Percentiles rank a stretch among this genome's conserved stretches.
Evolutionary conservation across 768 basidiomycete genomes (phyloP).

Genomic region (Boletales sp.): DNA sequence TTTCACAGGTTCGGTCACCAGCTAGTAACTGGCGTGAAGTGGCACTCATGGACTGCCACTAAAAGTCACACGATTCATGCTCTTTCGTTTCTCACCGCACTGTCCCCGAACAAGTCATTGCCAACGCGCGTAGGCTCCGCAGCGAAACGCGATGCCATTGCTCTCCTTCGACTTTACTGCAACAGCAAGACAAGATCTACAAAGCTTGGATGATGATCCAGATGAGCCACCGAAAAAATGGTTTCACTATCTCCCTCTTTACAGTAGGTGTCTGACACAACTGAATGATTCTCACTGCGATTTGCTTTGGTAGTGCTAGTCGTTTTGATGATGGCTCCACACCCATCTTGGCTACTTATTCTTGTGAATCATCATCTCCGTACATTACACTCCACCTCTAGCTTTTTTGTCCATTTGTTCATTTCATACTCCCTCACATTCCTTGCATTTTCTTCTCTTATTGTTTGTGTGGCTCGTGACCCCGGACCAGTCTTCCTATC

Average conservation of each 20-base stretch:
- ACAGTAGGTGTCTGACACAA: conserved; percentile 36
- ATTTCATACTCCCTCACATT: conserved; percentile 64
- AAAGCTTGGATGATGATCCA: conserved; percentile 25
- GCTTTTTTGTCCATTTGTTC: conserved; percentile 54
- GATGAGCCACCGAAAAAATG: conserved; percentile 44
- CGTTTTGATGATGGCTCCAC: conserved; percentile 62
- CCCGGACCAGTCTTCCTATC: conserved; percentile 56
- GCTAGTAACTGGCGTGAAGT: too few species aligned
- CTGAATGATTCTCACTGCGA: conserved; percentile 2
- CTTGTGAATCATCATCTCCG: conserved; percentile 65
- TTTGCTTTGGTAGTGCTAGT: conserved; percentile 39
- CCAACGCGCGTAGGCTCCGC: too few species aligned
- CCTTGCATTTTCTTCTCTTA: conserved; percentile 67
- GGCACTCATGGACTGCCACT: too few species aligned
- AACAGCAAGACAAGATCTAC: conserved; percentile 11
- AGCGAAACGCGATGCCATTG: conserved; percentile 25
- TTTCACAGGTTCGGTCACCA: too few species aligned
- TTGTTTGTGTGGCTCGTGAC: conserved; percentile 68
- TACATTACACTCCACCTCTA: conserved; percentile 43
- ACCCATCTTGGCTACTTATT: conserved; percentile 67
- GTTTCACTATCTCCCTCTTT: conserved; percentile 58
- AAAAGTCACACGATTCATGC: too few species aligned
- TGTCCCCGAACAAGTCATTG: too few species aligned
- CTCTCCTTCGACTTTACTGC: conserved; percentile 27
- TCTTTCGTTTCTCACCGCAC: too few species aligned